phyloP scores from a whole-genome alignment of 306 rosid genomes.

The Sophora flavescens region DNA sequence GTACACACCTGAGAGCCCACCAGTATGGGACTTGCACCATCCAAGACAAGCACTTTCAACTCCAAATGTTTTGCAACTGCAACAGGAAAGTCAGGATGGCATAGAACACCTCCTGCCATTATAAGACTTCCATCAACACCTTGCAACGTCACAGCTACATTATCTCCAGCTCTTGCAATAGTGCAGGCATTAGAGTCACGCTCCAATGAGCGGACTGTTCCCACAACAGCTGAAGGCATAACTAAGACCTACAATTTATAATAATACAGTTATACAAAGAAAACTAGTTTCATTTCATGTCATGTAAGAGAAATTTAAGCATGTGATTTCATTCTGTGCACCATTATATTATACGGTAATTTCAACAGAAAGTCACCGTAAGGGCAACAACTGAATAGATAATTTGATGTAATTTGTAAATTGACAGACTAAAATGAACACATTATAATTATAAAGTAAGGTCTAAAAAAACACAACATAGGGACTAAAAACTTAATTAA shows the following conservation, averaged over 20 bases:
- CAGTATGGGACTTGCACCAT: slow-evolving; percentile 77
- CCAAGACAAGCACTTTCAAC: slow-evolving; percentile 86
- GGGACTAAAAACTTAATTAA: slow-evolving; percentile 15
- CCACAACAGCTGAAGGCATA: slow-evolving; percentile 87
- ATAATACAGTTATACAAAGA: slow-evolving; percentile 13
- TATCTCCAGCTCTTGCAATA: slow-evolving; percentile 94
- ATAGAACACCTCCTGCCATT: slow-evolving; percentile 86
- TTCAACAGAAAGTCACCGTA: not conserved
- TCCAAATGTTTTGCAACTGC: slow-evolving; percentile 78
- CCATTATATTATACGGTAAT: not conserved
- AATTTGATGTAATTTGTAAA: not conserved
- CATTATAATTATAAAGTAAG: not conserved
- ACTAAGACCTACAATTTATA: slow-evolving; percentile 73
- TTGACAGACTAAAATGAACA: slow-evolving; percentile 17
- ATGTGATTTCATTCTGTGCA: slow-evolving; percentile 18
- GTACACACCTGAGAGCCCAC: slow-evolving; percentile 85
- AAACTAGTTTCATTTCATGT: slow-evolving; percentile 9
- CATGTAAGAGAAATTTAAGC: slow-evolving; percentile 18
- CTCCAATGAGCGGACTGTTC: slow-evolving; percentile 82
- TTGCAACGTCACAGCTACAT: slow-evolving; percentile 76
- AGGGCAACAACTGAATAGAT: not conserved
- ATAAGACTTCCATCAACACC: slow-evolving; percentile 77
- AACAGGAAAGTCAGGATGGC: slow-evolving; percentile 95
- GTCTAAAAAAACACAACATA: not conserved
- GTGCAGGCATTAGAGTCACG: slow-evolving; percentile 80